A percentile compares a stretch with the other conserved stretches of the same genome.
These are phyloP conservation scores for Glycyrrhiza uralensis DNA, from an alignment of 306 rosid species.

Conservation along the genomic window DNA sequence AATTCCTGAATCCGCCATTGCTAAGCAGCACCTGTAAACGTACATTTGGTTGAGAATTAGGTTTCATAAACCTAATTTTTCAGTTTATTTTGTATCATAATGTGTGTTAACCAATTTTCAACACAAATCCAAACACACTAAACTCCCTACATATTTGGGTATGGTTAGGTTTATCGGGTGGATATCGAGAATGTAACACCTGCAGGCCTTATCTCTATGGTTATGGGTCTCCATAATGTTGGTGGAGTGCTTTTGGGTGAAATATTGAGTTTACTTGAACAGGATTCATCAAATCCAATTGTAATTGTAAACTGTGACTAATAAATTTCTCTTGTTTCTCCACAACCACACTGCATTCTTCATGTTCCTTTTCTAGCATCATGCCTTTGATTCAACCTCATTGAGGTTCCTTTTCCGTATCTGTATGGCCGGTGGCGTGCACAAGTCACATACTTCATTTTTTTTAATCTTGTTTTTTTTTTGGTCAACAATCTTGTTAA, in stretches of 20 bases:
- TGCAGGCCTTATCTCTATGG: conserved; percentile 2
- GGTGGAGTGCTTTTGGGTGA: not conserved
- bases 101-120: too few relatives aligned
- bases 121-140: too few relatives aligned
- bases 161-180: not conserved
- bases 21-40: too few relatives aligned
- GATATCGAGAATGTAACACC: too few relatives aligned
- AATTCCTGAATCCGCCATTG: too few relatives aligned
- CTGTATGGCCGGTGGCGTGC: not conserved
- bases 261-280: not conserved
- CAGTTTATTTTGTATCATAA: too few relatives aligned
- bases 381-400: not conserved
- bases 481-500: not conserved
- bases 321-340: not conserved
- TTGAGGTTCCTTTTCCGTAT: too few relatives aligned
- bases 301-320: not conserved
- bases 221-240: conserved; percentile 2
- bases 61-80: too few relatives aligned
- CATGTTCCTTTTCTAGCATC: not conserved
- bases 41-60: too few relatives aligned
- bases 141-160: not conserved
- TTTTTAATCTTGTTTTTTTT: too few relatives aligned
- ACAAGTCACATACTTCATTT: not conserved
- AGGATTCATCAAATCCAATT: not conserved
- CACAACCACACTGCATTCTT: not conserved